A percentile compares a stretch with the other conserved stretches of the same genome.
These are phyloP conservation scores for Sugiyamaella valdiviana DNA, from an alignment of 805 yeast genomes.

Conservation along the genomic window DNA sequence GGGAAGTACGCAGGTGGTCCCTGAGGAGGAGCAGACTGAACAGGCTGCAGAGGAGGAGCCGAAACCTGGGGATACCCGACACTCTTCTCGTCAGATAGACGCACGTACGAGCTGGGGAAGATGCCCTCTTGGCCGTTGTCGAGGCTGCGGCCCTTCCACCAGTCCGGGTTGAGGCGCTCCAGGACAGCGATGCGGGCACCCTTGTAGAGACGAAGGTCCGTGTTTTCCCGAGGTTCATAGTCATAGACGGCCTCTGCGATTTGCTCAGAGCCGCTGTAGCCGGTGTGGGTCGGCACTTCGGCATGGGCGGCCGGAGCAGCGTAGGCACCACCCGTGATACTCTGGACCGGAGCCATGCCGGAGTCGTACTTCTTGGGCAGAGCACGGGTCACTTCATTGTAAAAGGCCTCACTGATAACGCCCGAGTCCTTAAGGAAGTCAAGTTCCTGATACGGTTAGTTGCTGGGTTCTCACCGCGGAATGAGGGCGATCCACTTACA, in stretches of 20 bases:
- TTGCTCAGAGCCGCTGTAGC: conserved; percentile 21
- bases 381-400: conserved; percentile 41
- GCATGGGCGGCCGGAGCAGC: conserved; percentile 5
- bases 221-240: conserved; percentile 66
- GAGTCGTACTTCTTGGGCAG: conserved; percentile 54
- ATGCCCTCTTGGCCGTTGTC: conserved; percentile 57
- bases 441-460: conserved; percentile 44
- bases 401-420: conserved; percentile 56
- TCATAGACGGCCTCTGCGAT: conserved; percentile 66
- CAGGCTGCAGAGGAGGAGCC: conserved; percentile 6
- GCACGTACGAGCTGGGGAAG: conserved; percentile 86
- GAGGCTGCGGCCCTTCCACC: conserved; percentile 74
- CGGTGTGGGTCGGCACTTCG: too few species aligned
- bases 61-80: conserved; percentile 15
- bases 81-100: conserved; percentile 12
- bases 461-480: background rate
- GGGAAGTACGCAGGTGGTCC: conserved; percentile 33
- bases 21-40: conserved; percentile 10
- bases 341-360: conserved; percentile 44
- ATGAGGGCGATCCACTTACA: conserved; percentile 23
- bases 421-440: conserved; percentile 72
- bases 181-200: conserved; percentile 68
- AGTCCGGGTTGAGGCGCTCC: conserved; percentile 72
- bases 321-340: conserved; percentile 1
- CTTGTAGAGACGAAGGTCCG: conserved; percentile 55